Base-by-base conservation (phyloP, 2,329 filamentous ascomycete species). In the Zopfia rhizophila region DNA sequence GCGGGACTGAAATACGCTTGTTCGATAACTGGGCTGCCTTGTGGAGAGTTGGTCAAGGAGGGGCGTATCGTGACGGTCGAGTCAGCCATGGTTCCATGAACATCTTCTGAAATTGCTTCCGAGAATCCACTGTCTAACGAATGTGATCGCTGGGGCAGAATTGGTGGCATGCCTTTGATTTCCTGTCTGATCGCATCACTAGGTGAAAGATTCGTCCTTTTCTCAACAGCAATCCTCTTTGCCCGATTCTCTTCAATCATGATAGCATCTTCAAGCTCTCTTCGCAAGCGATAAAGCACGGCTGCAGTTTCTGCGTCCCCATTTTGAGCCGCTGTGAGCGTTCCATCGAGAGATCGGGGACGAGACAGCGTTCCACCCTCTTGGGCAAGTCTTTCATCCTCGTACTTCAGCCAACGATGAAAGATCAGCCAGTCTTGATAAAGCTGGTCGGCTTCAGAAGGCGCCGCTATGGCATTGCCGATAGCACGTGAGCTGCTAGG, bases 361-460 rank as follows among this genome's bases (percentile, higher is more conserved):
- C 56, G 48, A 2, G 45, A 19, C 14, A 54, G 42, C 7, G n/a
- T 38, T n/a, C 25, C 49, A 18, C 49, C 48, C 38, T 67, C 58
- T 29, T 51, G 43, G 12, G 51, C 58, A 7, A 63, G 40, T 25
- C 62, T 58, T 7, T 66, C 61, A 25, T 68, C 62, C 40, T 66
- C 61, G 12, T 42, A 56, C 38, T 60, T 62, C 11, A 68, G 31
- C 57, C 58, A 63, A 4, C 59, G 56, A 38, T 59, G 60, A 40
- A 68, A 67, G 2, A 66, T 53, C 7, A 53, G 51, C 62, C 63
- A 69, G 30, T 68, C 66, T 37, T 56, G 61, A 38, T 62, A 66
- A 7, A 68, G 36, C 13, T 61, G 58, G 25, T 67, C 61, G 22
- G 52, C 54, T 27, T 68, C 66, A 7, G 63, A 64, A 6, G 61